Percentiles rank a stretch among this genome's conserved stretches.
Evolutionary conservation across 2,329 filamentous ascomycete species (phyloP).

Genomic region (Fusarium nodosum): DNA sequence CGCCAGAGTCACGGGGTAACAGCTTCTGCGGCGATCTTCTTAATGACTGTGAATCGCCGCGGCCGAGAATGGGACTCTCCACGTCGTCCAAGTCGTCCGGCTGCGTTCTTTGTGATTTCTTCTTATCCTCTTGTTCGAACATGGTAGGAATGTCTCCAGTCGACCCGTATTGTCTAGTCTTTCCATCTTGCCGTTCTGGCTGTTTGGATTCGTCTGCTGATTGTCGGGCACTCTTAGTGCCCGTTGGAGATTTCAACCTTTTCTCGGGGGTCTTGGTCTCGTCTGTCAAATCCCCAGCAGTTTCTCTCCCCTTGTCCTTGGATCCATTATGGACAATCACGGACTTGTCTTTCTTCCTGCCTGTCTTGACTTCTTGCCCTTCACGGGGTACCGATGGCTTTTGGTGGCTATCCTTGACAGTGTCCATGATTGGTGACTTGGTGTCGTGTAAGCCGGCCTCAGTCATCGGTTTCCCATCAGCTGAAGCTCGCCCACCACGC

Average conservation of each 20-base stretch:
- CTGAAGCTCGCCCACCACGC: neutral
- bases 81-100: slow-evolving; percentile 49
- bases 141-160: slow-evolving; percentile 40
- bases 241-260: slow-evolving; percentile 7
- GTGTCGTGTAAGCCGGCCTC: slow-evolving; percentile 2
- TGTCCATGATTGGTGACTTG: neutral
- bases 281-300: slow-evolving; percentile 17
- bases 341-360: slow-evolving; percentile 44
- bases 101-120: slow-evolving; percentile 40
- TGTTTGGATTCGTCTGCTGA: slow-evolving; percentile 10
- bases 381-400: slow-evolving; percentile 16
- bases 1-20: slow-evolving; percentile 51
- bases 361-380: neutral
- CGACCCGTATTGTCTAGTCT: slow-evolving; percentile 11
- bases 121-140: slow-evolving; percentile 44
- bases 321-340: slow-evolving; percentile 46
- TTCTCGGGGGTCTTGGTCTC: slow-evolving; percentile 9
- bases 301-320: slow-evolving; percentile 21
- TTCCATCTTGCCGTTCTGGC: slow-evolving; percentile 13
- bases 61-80: slow-evolving; percentile 59
- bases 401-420: slow-evolving; percentile 50
- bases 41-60: slow-evolving; percentile 41
- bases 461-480: neutral
- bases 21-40: slow-evolving; percentile 47
- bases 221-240: slow-evolving; percentile 1